Evolutionary conservation across 768 basidiomycete genomes (phyloP).

Genomic region (Mrakia gelida): DNA sequence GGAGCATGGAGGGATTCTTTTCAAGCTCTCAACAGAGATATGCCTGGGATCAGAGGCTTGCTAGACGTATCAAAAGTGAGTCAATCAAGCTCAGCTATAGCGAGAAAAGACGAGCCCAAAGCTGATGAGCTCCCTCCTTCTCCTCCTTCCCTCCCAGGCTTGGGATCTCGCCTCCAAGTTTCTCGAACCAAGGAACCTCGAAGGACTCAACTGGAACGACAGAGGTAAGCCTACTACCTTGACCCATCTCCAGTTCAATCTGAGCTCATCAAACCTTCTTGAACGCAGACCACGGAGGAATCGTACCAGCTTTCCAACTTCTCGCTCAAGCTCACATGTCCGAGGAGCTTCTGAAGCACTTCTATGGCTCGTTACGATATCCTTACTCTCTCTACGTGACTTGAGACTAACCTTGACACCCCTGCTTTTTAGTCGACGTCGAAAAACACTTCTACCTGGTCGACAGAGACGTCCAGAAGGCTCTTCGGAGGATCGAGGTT

Average conservation of each 20-base stretch:
- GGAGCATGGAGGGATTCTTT: slow-evolving; percentile 23
- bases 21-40: slow-evolving; percentile 13
- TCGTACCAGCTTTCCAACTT: slow-evolving; percentile 24
- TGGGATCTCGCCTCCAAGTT: slow-evolving; percentile 58
- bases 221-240: slow-evolving; percentile 51
- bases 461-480: slow-evolving; percentile 9
- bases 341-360: slow-evolving; percentile 28
- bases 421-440: slow-evolving; percentile 4
- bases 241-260: background rate
- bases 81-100: background rate
- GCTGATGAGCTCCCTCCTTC: background rate
- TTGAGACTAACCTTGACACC: background rate
- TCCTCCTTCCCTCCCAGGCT: slow-evolving; percentile 48
- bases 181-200: slow-evolving; percentile 53
- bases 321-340: slow-evolving; percentile 22
- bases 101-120: background rate
- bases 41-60: slow-evolving; percentile 10
- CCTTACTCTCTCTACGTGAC: background rate
- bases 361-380: slow-evolving; percentile 15
- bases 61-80: slow-evolving; percentile 19
- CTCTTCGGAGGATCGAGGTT: slow-evolving; percentile 21
- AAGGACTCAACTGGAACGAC: slow-evolving; percentile 55
- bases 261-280: background rate
- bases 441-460: slow-evolving; percentile 20
- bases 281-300: slow-evolving; percentile 24